Base-by-base conservation (phyloP, 2,329 filamentous ascomycete genomes). In the Nemania sp. region DNA sequence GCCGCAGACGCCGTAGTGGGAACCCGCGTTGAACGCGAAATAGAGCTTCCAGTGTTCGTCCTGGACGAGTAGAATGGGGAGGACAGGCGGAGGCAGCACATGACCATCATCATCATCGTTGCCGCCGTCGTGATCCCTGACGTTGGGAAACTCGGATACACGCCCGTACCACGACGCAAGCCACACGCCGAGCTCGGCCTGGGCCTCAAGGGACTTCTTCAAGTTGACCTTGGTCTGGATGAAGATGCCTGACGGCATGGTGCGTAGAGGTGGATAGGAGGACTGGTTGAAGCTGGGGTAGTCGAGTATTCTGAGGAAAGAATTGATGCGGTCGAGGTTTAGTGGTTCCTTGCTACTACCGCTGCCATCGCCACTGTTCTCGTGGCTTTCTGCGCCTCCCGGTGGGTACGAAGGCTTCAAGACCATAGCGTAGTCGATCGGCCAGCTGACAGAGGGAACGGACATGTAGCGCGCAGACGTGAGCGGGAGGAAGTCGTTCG, bases 371-470 rank as follows among this genome's bases (percentile, higher is more conserved):
- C n/a, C n/a, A n/a, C n/a, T n/a, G n/a, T n/a, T n/a, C n/a, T n/a
- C n/a, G n/a, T n/a, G n/a, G n/a, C n/a, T n/a, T n/a, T n/a, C n/a
- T n/a, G n/a, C n/a, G n/a, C n/a, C n/a, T n/a, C n/a, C n/a, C n/a
- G n/a, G n/a, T n/a, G n/a, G 34, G 34, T 35, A 35, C n/a, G 5
- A 6, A 5, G 53, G 53, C 11, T 48, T 2, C 13, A 59, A n/a
- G 10, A 59, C 32, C 42, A 59, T 20, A n/a, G 56, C 56, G 25
- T 59, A 59, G 47, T 59, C 43, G 15, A 59, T 59, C 32, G 43
- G n/a, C 29, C 37, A 47, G 15, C 18, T 42, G 12, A 29, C 12
- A 3, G n/a, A 6, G 4, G 42, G 42, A 10, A n/a, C 32, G 2
- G 9, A 12, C 3, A 56, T 13, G 2, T 49, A 11, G 2, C n/a